phyloP scores from a whole-genome alignment of 371 early-diverging fungal genomes.

The Parasitella parasitica region DNA sequence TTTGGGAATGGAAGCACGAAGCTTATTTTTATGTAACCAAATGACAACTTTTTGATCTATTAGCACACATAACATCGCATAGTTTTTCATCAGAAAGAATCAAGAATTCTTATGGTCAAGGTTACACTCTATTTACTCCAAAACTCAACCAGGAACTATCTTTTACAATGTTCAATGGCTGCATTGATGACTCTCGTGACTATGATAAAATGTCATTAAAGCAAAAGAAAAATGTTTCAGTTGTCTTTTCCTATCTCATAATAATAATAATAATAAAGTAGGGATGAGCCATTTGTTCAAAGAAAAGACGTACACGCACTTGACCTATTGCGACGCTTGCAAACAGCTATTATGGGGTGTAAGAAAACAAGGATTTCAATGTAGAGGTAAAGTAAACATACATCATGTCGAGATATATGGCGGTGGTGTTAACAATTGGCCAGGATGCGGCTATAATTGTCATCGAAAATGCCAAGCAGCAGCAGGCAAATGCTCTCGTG shows the following conservation, averaged over 20 bases:
- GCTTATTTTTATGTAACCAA: not conserved
- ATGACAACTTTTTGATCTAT: not conserved
- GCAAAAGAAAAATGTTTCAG: constrained; percentile 19
- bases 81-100: too few relatives aligned
- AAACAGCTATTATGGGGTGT: constrained; percentile 24
- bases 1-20: constrained; percentile 19
- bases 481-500: constrained; percentile 12
- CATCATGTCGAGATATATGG: not conserved
- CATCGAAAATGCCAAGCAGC: constrained; percentile 12
- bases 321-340: constrained; percentile 22
- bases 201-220: not conserved
- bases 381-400: constrained; percentile 14
- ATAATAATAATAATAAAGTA: not conserved
- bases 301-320: constrained; percentile 16
- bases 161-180: not conserved
- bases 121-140: too few relatives aligned
- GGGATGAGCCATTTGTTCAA: constrained; percentile 21
- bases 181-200: not conserved
- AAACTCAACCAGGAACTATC: too few relatives aligned
- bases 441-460: constrained; percentile 18
- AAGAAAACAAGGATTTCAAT: constrained; percentile 20
- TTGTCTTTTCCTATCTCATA: constrained; percentile 4
- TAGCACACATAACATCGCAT: not conserved
- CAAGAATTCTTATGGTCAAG: too few relatives aligned
- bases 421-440: not conserved